Base-by-base conservation (phyloP, 2,329 filamentous ascomycete genomes). In the Nemania sp. region DNA sequence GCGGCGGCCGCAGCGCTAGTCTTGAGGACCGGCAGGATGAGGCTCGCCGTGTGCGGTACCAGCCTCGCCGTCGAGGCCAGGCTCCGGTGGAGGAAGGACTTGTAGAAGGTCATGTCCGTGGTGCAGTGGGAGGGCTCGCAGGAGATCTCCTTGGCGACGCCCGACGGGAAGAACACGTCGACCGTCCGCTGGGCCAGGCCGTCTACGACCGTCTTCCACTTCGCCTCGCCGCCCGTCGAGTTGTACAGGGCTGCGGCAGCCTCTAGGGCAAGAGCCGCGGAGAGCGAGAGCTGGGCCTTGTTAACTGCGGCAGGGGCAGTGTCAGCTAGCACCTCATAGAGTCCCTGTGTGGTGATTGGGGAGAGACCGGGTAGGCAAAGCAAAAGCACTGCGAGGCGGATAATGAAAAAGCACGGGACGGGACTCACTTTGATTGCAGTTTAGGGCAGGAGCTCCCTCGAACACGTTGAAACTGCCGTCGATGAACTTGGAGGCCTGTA, bases 71-170 rank as follows among this genome's bases (percentile, higher is more conserved):
- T 73, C 29, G 73, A 69, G 2, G 74, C 77, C 59, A 79, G 69
- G 74, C 79, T 84, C 50, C 83, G 81, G 25, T 79, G 73, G 5
- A 86, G 75, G 65, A 83, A 83, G 21, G 80, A 81, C 71, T 86
- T 87, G 79, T 82, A 86, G 40, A 79, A 79, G 52, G 77, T 75
- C 69, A 83, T 81, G 67, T 87, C 84, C 42, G 78, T 75, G 69
- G 81, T 80, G 74, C 84, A 87, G 2, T 62, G 73, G 53, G 69
- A 67, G 12, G 58, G 42, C 71, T 87, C 84, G 73, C 84, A 87
- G 10, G 80, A 76, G 47, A 72, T 69, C 67, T 87, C 84, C 68
- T 74, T 81, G 74, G 85, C 83, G 67, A 86, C 65, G 48, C 68
- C 70, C 43, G 72, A 72, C 53, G 79, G 73, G 54, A 79, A 78